Base-by-base conservation (phyloP, 1,139 yeast species). In the Candida tropicalis region DNA sequence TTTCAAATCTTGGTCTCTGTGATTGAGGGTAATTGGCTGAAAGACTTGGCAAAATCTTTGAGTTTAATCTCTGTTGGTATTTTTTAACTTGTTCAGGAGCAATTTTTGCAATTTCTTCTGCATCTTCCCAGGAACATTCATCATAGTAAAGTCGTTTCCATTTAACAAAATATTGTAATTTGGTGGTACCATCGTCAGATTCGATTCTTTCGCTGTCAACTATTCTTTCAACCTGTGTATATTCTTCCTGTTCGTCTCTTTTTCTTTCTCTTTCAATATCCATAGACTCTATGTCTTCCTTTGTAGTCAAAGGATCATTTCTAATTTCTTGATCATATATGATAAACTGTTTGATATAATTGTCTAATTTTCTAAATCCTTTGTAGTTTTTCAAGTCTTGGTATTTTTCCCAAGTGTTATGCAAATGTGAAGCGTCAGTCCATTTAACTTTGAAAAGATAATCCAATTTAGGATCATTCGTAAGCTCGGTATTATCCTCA, bases 111-210 rank as follows among this genome's bases (percentile, higher is more conserved):
- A 95, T 89, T 51, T 81, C 85, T 44, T 84, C 85, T 1, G 97
- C 98, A 54, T 84, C 81, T 66, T 95, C 99, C 99, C 99, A 95
- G 4, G 98, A 89, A 50, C 97, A 89, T 53, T 88, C 95, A 63
- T 95, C 98, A 59, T 95, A 95, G 58, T 91, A 87, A 35, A 95
- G 74, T 47, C 98, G 77, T 60, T 82, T 85, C 99, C 99, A 93
- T 64, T 95, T 95, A 48, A 91, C 93, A 48, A 85, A 79, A 61
- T 93, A 95, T 58, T 84, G 86, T 51, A 93, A 71, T 46, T 79
- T 83, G 25, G 83, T 82, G 28, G 75, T 75, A 7, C 77, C 84
- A 10, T 77, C 81, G 23, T 75, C 73, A 5, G 70, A 70, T 39
- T 70, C 69, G 16, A 83, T 77, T 60, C 99, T 81, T 55, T 88